A percentile compares a stretch with the other conserved stretches of the same genome.
Evolutionary conservation across 345 rosid genomes (phyloP).

Genomic region (Gossypium stocksii): DNA sequence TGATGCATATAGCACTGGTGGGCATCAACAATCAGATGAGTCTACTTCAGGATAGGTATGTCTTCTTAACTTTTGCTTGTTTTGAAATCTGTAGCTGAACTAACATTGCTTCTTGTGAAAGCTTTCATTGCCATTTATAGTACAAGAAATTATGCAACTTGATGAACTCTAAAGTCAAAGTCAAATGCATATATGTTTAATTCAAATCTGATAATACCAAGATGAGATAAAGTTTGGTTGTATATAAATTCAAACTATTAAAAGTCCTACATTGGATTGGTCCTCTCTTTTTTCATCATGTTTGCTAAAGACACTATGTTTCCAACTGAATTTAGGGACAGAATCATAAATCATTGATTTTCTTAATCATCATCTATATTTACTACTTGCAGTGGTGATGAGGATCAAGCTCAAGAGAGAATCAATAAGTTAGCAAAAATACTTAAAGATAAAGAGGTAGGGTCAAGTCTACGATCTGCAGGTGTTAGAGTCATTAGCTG

Average conservation of each 20-base stretch:
- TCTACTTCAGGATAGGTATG: slow-evolving; percentile 95
- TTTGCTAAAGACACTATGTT: not conserved
- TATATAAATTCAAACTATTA: not conserved
- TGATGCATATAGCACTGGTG: slow-evolving; percentile 94
- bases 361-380: slow-evolving; percentile 4
- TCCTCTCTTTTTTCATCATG: not conserved
- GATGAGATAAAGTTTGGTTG: slow-evolving; percentile 2
- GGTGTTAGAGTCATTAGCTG: slow-evolving; percentile 96
- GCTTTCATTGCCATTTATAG: not conserved
- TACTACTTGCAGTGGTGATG: slow-evolving; percentile 80
- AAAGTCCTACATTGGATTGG: not conserved
- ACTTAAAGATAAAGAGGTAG: slow-evolving; percentile 79
- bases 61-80: slow-evolving; percentile 14
- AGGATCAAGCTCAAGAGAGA: slow-evolving; percentile 99
- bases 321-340: not conserved
- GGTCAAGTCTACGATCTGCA: slow-evolving; percentile 61
- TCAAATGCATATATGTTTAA: not conserved
- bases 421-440: slow-evolving; percentile 85
- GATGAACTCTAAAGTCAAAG: not conserved
- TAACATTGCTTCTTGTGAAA: not conserved
- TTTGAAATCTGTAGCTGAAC: slow-evolving; percentile 7
- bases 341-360: not conserved
- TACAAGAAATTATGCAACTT: not conserved
- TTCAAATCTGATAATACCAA: not conserved
- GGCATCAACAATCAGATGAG: slow-evolving; percentile 99